These are phyloP conservation scores for Cordyceps militaris DNA, from an alignment of 2,329 filamentous ascomycete genomes.

Conservation along the genomic window DNA sequence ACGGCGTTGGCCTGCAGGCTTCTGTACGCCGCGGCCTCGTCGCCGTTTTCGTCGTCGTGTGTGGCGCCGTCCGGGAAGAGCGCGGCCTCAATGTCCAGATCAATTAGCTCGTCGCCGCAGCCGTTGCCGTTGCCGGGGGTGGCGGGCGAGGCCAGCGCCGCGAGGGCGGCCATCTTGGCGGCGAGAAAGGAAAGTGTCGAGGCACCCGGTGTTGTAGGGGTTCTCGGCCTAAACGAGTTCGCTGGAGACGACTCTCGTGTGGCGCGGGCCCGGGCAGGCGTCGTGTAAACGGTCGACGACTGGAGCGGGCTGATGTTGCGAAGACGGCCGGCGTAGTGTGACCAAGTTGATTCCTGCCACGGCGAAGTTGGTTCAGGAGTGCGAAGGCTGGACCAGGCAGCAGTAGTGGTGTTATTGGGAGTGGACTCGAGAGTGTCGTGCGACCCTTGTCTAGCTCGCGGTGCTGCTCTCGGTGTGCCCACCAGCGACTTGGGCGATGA, in stretches of 20 bases:
- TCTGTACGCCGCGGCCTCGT: conserved; percentile 53
- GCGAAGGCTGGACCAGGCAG: conserved; percentile 2
- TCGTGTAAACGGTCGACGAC: conserved; percentile 9
- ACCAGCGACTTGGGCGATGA: neutral
- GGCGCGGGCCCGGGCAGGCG: conserved; percentile 1
- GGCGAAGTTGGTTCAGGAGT: conserved; percentile 11
- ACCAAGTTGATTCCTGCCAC: conserved; percentile 22
- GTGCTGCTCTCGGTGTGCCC: conserved; percentile 3
- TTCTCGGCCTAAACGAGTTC: conserved; percentile 24
- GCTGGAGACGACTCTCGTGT: conserved; percentile 10
- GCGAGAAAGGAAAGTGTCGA: conserved; percentile 41
- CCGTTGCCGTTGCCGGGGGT: conserved; percentile 19
- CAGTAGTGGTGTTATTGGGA: conserved; percentile 1
- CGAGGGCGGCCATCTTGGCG: conserved; percentile 39
- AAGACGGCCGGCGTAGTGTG: conserved; percentile 14
- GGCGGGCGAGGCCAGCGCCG: conserved; percentile 19
- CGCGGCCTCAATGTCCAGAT: conserved; percentile 47
- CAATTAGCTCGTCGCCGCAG: conserved; percentile 46
- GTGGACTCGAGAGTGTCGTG: conserved; percentile 4
- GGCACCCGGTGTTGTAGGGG: conserved; percentile 10
- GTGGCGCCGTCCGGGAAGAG: conserved; percentile 43
- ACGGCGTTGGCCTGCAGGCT: conserved; percentile 53
- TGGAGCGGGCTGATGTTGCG: conserved; percentile 3
- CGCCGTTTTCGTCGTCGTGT: conserved; percentile 36
- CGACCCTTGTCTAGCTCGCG: conserved; percentile 11